Evolutionary conservation across 2,329 filamentous ascomycete species (phyloP), one percentile per base, ranked within the genome.

Genomic region (Whalleya microplaca): DNA sequence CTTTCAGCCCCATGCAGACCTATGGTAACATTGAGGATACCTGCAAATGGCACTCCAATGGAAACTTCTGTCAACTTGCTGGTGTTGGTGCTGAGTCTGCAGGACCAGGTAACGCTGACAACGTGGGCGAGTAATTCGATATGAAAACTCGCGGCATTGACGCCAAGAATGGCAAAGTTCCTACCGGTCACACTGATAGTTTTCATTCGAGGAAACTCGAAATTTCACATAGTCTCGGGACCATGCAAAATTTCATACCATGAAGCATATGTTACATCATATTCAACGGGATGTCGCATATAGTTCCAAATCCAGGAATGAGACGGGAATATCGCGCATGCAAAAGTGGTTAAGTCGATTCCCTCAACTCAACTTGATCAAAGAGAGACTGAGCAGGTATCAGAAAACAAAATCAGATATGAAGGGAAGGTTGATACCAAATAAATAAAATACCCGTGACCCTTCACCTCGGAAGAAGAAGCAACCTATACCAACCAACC

Each of bases 221-320:
- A 19, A 51, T 51, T n/a, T 45, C 21, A 2, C 21, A 51, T 19
- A 51, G 42, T 29, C 45, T 51, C 27, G 49, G 49, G 7, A 23
- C 41, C 18, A 41, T 10, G n/a, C 48, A 37, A 16, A 23, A 45
- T 9, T n/a, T 37, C 12, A 29, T 50, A n/a, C 19, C 41, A 9
- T 40, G 41, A n/a, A 23, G 48, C 48, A 20, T 50, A 50, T 50
- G 41, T 51, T 9, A 51, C 23, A 23, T 1, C 41, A 29, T 16
- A 23, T 29, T 27, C 45, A 41, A 45, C 27, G n/a, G n/a, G n/a
- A n/a, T 40, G 3, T 2, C 12, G 14, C 10, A 45, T 20, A 51
- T 41, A 51, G 45, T 40, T 41, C 48, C 29, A 29, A 45, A 5
- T 23, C 27, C 10, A 20, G 23, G 10, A 42, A 51, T 29, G 48